Evolutionary conservation across 2,329 filamentous ascomycete genomes (phyloP).

Genomic region (Phoma herbarum): DNA sequence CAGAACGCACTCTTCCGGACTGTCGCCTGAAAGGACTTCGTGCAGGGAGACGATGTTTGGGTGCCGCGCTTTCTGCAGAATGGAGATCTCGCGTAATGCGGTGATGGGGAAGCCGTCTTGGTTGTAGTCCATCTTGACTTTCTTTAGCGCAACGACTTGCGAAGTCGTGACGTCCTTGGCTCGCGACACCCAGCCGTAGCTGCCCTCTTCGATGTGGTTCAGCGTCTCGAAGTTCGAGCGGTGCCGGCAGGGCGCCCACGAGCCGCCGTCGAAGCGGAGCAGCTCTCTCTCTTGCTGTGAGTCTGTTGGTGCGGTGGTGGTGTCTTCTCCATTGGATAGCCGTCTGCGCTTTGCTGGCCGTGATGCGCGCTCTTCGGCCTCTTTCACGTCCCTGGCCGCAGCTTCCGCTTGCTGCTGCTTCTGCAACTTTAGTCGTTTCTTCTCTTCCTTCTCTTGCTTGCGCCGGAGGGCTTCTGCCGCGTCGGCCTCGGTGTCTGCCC

Average conservation of each 20-base stretch:
- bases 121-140: constrained; percentile 80
- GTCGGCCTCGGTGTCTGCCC: constrained; percentile 87
- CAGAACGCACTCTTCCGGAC: constrained; percentile 76
- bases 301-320: constrained; percentile 35
- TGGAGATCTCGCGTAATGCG: constrained; percentile 91
- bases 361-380: constrained; percentile 25
- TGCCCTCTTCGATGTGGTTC: constrained; percentile 97
- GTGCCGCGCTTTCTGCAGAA: constrained; percentile 81
- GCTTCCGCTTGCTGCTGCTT: constrained; percentile 76
- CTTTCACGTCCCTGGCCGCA: constrained; percentile 41
- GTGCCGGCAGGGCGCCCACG: constrained; percentile 77
- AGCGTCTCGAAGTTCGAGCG: constrained; percentile 90
- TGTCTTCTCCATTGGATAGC: constrained; percentile 61
- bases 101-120: constrained; percentile 91
- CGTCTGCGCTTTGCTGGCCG: constrained; percentile 67
- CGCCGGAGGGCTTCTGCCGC: constrained; percentile 74
- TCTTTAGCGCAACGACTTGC: constrained; percentile 88
- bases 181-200: constrained; percentile 92
- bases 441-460: constrained; percentile 87
- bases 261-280: constrained; percentile 73
- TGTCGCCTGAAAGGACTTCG: constrained; percentile 83
- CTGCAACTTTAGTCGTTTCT: constrained; percentile 82
- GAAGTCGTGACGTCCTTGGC: constrained; percentile 78
- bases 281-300: constrained; percentile 58
- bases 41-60: constrained; percentile 81